Evolutionary conservation across 768 basidiomycete genomes (phyloP), one percentile per base, ranked within the genome.

Genomic region (Gautieria morchelliformis): DNA sequence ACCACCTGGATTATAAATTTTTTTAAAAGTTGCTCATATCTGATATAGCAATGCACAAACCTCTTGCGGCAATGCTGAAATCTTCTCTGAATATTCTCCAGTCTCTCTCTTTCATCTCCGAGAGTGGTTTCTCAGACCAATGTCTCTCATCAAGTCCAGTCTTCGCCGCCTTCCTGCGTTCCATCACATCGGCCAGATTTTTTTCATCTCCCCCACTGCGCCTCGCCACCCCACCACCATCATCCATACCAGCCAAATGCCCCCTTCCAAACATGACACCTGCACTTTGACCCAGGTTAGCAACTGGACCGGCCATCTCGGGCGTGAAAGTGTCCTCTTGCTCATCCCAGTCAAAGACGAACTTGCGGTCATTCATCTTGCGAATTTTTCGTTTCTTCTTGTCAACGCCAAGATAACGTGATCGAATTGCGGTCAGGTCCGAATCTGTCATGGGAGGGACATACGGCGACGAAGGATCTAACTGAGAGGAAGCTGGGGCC

Each of bases 1-100:
- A 49, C 96, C 96, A 71, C 92, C 91, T 93, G 63, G 0, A 59
- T 44, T 44, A 19, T 17, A 44, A 8, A 17, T 6, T 2, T 17
- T 15, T 6, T 44, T n/a, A 44, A 19, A 44, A 37, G 8, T 14
- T 14, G 4, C 35, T 9, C 10, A 14, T 37, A 37, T 14, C 35
- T 14, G 8, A 37, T 37, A 19, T 37, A 19, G 20, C 4, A 30
- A 30, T 19, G 24, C 17, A 68, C 76, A 27, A 52, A 87, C 94
- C 95, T 71, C 94, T 73, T 1, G 94, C 87, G 58, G 91, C 84
- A 59, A 99, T 99, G 65, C 87, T 94, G 74, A 95, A 99, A 71
- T 99, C 96, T 71, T 98, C 96, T 60, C 94, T 76, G 75, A 99
- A 98, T 68, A 99, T 99, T 64, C 96, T 83, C 96, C 96, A 99